Percentiles rank a stretch among this genome's conserved stretches.
phyloP scores from a whole-genome alignment of 768 basidiomycete genomes.

The Panaeolus cyanescens region DNA sequence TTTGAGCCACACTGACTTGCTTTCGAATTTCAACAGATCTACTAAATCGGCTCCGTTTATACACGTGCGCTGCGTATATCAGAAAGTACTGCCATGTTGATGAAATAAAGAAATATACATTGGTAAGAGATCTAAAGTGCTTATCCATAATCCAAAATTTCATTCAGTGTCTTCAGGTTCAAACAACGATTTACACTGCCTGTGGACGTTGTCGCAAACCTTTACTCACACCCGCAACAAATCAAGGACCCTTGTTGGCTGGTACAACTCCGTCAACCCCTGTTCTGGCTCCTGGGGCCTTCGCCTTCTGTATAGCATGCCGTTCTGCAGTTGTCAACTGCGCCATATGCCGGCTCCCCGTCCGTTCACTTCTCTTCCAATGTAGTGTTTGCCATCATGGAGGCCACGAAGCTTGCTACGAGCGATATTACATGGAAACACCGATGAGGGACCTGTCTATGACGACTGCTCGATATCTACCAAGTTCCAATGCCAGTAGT shows the following conservation, averaged over 20 bases:
- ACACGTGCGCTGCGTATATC: slow-evolving; percentile 72
- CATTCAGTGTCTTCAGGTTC: slow-evolving; percentile 44
- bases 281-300: slow-evolving; percentile 37
- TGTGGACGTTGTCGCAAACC: slow-evolving; percentile 75
- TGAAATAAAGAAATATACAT: slow-evolving; percentile 51
- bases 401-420: slow-evolving; percentile 80
- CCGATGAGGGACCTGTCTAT: slow-evolving; percentile 53
- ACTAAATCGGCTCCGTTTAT: slow-evolving; percentile 59
- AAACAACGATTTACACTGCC: slow-evolving; percentile 69
- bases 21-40: slow-evolving; percentile 45
- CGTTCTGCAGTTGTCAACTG: slow-evolving; percentile 49
- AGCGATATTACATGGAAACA: slow-evolving; percentile 61
- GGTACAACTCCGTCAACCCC: slow-evolving; percentile 27
- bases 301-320: slow-evolving; percentile 62
- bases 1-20: background rate
- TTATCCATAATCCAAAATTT: background rate
- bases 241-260: slow-evolving; percentile 10
- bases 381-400: slow-evolving; percentile 81
- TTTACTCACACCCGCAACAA: slow-evolving; percentile 37
- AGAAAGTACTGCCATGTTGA: slow-evolving; percentile 62
- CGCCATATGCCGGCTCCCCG: slow-evolving; percentile 81
- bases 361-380: slow-evolving; percentile 67
- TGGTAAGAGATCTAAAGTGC: slow-evolving; percentile 38
- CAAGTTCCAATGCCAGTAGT: slow-evolving; percentile 10
- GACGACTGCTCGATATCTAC: slow-evolving; percentile 17